Conservation (phyloP, 176 grass and related monocot species). For the Elymus sibiricus region DNA sequence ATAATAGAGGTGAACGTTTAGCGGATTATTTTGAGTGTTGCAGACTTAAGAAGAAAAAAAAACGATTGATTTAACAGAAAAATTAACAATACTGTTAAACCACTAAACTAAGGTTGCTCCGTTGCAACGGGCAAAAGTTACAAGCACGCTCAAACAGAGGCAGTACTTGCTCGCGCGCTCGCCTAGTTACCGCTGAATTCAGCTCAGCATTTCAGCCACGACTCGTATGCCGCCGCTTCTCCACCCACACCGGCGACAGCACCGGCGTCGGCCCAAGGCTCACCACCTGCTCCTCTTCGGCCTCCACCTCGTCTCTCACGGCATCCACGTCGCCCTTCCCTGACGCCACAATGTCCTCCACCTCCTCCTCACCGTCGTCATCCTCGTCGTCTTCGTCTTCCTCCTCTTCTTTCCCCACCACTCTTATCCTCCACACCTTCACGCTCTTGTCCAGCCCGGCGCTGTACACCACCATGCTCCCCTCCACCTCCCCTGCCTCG, state of each 20-base stretch:
- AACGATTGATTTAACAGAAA: too few relatives aligned
- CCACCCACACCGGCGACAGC: slow-evolving; percentile 64
- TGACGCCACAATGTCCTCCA: neutral
- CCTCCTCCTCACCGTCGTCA: neutral
- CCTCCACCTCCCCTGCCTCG: slow-evolving; percentile 59
- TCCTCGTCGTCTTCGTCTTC: neutral
- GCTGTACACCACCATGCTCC: slow-evolving; percentile 80
- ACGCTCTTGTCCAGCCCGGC: slow-evolving; percentile 78
- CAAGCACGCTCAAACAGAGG: neutral
- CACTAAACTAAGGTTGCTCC: too few relatives aligned
- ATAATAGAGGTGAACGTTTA: too few relatives aligned
- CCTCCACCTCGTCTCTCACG: slow-evolving; percentile 2
- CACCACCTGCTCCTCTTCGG: slow-evolving; percentile 22
- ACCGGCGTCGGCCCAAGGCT: slow-evolving; percentile 45
- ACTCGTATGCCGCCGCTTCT: slow-evolving; percentile 55
- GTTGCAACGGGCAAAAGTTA: neutral
- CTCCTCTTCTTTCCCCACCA: slow-evolving; percentile 51
- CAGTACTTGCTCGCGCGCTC: neutral
- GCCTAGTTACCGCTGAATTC: neutral
- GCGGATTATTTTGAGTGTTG: too few relatives aligned
- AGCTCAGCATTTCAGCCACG: slow-evolving; percentile 25
- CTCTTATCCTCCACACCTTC: slow-evolving; percentile 91
- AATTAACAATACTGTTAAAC: too few relatives aligned
- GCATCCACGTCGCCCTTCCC: slow-evolving; percentile 17
- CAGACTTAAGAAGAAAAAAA: too few relatives aligned